Evolutionary conservation across 257 asterid genomes (phyloP), one percentile per base, ranked within the genome.

Genomic region (Handroanthus guayacan): DNA sequence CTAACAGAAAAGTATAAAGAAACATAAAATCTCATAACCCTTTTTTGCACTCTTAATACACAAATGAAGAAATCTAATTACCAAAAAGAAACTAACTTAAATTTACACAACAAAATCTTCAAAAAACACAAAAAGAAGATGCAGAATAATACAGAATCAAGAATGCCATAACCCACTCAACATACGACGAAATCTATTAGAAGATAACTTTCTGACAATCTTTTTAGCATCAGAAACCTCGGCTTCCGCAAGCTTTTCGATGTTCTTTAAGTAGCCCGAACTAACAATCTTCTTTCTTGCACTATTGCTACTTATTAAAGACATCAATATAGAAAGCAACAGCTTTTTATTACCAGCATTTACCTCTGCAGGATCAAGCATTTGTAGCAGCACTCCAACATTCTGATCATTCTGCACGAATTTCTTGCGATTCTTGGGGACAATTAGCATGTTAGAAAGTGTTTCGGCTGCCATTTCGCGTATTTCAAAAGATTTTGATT

Each of bases 401-500:
- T 85, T 91, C 62, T 86, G 81, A 62, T 95, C 99, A 48, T 82
- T 87, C 58, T 95, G 92, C 71, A 82, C 91, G 43, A 95, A 95
- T 62, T 76, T 85, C 80, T 90, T 95, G 55, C 93, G 71, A 69
- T 95, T 95, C 81, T 73, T 88, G 2, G 96, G 76, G 36, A 95
- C 87, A n/a, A 75, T n/a, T 14, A 95, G 62, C 96, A 95, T 79
- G 78, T 71, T 82, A 1, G 94, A 90, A n/a, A 95, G 82, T 2
- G 93, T 88, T 75, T 93, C 97, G 0, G 95, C 90, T 3, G 98
- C 97, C 81, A 89, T 87, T 80, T 93, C 98, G 5, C 96, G 82
- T 14, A 88, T 81, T 10, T 93, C 96, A 36, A 78, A 79, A 1
- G 97, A 89, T 43, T 89, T 87, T 0, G 97, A 91, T 16, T 88